phyloP scores from a whole-genome alignment of 768 basidiomycete genomes.

The Sporobolomyces phaffii region DNA sequence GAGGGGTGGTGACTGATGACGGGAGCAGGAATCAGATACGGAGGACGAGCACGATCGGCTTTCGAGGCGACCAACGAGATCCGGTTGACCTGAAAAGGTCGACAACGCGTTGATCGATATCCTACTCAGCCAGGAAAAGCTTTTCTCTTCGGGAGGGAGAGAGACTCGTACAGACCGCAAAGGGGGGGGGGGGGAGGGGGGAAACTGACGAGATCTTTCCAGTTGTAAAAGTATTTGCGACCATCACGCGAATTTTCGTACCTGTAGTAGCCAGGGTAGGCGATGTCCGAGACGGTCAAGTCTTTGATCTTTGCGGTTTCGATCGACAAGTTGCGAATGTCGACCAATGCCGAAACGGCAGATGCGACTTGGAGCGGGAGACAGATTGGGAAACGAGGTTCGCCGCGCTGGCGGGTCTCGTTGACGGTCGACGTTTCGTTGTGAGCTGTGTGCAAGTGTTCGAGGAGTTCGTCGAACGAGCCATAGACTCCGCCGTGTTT shows the following conservation, averaged over 20 bases:
- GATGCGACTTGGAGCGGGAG: conserved; percentile 4
- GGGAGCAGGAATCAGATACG: not conserved
- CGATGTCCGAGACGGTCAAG: not conserved
- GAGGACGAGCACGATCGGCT: not conserved
- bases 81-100: not conserved
- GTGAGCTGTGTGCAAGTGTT: conserved; percentile 3
- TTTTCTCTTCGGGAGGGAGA: too few relatives aligned
- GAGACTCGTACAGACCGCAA: too few relatives aligned
- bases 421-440: not conserved
- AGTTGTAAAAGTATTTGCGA: not conserved
- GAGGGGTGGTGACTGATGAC: not conserved
- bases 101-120: not conserved
- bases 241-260: not conserved
- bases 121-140: too few relatives aligned
- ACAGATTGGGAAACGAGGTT: not conserved
- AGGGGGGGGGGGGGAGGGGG: not conserved
- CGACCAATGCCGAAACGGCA: not conserved
- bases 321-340: not conserved
- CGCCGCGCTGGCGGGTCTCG: not conserved
- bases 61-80: not conserved
- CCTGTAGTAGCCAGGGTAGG: not conserved
- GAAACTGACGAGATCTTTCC: not conserved
- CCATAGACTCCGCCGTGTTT: not conserved
- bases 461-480: not conserved
- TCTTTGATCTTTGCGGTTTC: not conserved